These are phyloP conservation scores for Myxozyma mucilagina DNA, from an alignment of 805 yeast species.

Conservation along the genomic window DNA sequence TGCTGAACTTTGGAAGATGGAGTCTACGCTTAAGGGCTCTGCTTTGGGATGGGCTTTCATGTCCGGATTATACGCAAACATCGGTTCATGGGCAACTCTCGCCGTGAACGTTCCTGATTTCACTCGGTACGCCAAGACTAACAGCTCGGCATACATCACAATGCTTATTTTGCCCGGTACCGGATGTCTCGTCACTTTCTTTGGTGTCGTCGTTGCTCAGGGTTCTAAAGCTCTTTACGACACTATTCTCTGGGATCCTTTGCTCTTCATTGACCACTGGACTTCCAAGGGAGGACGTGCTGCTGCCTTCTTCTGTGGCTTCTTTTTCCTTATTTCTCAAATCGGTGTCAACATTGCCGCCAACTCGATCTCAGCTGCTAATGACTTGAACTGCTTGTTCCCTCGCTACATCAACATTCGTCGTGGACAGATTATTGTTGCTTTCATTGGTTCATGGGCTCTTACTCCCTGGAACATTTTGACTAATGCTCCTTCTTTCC, in stretches of 20 bases:
- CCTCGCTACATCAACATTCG: constrained; percentile 50
- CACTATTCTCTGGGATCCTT: constrained; percentile 26
- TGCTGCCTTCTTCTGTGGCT: constrained; percentile 30
- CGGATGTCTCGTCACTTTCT: constrained; percentile 20
- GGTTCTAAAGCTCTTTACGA: constrained; percentile 27
- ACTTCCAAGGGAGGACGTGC: constrained; percentile 32
- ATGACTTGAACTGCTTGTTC: constrained; percentile 46
- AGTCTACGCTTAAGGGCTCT: constrained; percentile 52
- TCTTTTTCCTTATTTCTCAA: constrained; percentile 63
- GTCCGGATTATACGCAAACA: constrained; percentile 55
- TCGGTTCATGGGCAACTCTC: constrained; percentile 41
- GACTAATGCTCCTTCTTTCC: constrained; percentile 43
- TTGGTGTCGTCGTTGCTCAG: constrained; percentile 26
- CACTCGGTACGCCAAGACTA: constrained; percentile 50
- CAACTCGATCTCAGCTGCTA: constrained; percentile 47
- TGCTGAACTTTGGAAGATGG: constrained; percentile 5
- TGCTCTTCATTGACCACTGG: constrained; percentile 23
- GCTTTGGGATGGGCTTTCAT: constrained; percentile 73
- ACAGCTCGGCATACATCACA: constrained; percentile 14
- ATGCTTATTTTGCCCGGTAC: constrained; percentile 19
- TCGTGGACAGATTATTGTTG: constrained; percentile 50
- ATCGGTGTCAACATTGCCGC: constrained; percentile 66
- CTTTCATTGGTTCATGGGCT: constrained; percentile 39
- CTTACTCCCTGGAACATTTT: constrained; percentile 48
- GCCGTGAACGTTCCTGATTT: constrained; percentile 53